phyloP scores from a whole-genome alignment of 2,329 filamentous ascomycete species.

The Monosporascus sp. region DNA sequence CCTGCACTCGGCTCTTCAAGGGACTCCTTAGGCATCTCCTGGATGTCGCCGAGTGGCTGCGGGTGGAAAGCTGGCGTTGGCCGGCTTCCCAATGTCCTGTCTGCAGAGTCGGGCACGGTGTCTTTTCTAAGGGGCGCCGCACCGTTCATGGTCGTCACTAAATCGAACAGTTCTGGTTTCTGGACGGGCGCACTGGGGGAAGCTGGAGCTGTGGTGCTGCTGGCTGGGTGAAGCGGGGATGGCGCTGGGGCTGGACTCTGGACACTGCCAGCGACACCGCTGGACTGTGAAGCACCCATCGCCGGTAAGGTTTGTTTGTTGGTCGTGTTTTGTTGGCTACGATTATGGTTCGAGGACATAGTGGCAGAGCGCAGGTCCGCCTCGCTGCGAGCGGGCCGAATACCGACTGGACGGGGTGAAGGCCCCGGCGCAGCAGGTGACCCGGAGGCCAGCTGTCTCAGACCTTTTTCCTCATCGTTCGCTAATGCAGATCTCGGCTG shows the following conservation, averaged over 20 bases:
- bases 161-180: slow-evolving; percentile 13
- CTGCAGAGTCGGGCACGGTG: slow-evolving; percentile 1
- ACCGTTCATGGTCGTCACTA: slow-evolving; percentile 11
- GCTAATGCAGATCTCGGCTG: neutral
- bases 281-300: neutral
- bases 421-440: neutral
- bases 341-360: neutral
- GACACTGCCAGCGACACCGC: neutral
- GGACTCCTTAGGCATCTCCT: slow-evolving; percentile 8
- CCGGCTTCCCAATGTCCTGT: neutral
- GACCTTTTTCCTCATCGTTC: neutral
- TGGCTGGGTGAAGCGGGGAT: neutral
- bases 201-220: neutral
- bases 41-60: slow-evolving; percentile 10
- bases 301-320: neutral
- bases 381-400: neutral
- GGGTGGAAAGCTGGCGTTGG: slow-evolving; percentile 1
- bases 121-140: slow-evolving; percentile 3
- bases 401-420: neutral
- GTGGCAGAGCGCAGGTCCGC: neutral
- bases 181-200: slow-evolving; percentile 6
- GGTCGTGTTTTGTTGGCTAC: neutral
- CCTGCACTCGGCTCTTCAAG: neutral
- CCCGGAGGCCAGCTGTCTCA: neutral
- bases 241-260: neutral